Evolutionary conservation across 371 early-diverging fungal species (phyloP), one percentile per base, ranked within the genome.

Genomic region (Zancudomyces culisetae): DNA sequence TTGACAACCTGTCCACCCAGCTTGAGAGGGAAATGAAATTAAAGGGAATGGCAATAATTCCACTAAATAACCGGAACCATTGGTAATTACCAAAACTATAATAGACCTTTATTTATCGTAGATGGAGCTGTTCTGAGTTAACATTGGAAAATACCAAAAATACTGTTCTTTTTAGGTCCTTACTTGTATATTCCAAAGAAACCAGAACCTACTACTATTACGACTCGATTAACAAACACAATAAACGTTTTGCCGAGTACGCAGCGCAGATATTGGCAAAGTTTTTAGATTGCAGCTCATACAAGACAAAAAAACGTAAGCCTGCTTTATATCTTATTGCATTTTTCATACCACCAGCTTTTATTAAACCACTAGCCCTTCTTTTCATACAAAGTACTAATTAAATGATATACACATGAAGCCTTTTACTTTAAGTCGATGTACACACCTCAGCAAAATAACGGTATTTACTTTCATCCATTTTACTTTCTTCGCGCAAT

Each of bases 391-490:
- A 26, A 27, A 15, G 26, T 22, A 8, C 18, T 3, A 20, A 8
- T 21, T 2, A 20, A 24, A 24, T 47, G 22, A 26, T 26, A 6
- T 12, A 12, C 8, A 18, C 24, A 26, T 23, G 26, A 22, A 47
- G 66, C 60, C 1, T 62, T 64, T 41, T 65, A 57, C 46, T 66
- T 66, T 52, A 66, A 66, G 56, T 59, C 67, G 6, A 67, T 66
- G 59, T 66, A 66, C 52, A 66, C 66, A 23, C 66, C 66, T 43
- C 66, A 66, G 56, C 66, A 66, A 51, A 66, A 66, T 47, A 66
- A 66, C 45, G 66, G 48, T 47, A 47, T n/a, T n/a, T n/a, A n/a
- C n/a, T n/a, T n/a, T n/a, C n/a, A n/a, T n/a, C n/a, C n/a, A n/a
- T n/a, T n/a, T n/a, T n/a, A n/a, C n/a, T n/a, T n/a, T n/a, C n/a